phyloP scores from a whole-genome alignment of 352 stramenopile genomes.

The Globisporangium polare region DNA sequence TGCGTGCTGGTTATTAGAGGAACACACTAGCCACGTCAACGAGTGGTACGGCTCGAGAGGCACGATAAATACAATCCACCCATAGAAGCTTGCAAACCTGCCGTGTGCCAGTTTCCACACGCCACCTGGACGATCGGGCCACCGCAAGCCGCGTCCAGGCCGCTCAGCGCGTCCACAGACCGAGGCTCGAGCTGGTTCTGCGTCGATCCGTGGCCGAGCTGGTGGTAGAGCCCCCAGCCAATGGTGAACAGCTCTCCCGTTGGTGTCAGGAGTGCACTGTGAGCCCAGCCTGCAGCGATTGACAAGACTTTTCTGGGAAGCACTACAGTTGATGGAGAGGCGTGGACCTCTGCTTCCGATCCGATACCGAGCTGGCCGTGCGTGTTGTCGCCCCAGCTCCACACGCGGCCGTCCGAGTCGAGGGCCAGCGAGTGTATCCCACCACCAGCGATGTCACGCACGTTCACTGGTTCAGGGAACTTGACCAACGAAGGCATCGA shows the following conservation, averaged over 20 bases:
- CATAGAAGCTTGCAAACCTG: too few species aligned
- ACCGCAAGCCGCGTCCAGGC: constrained; percentile 31
- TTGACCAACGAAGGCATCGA: constrained; percentile 22
- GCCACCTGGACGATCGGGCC: constrained; percentile 37
- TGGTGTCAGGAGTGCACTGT: constrained; percentile 42
- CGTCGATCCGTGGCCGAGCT: constrained; percentile 58
- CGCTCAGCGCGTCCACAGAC: constrained; percentile 40
- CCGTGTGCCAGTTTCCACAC: constrained; percentile 76
- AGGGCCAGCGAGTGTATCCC: constrained; percentile 63
- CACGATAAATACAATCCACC: too few species aligned
- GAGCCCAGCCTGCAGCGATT: constrained; percentile 45
- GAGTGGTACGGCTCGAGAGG: too few species aligned
- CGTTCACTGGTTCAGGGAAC: constrained; percentile 15
- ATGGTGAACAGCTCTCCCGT: constrained; percentile 51
- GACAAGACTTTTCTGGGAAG: background rate
- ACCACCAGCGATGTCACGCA: constrained; percentile 38
- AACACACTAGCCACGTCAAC: too few species aligned
- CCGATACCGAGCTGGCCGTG: constrained; percentile 53
- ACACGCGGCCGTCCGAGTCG: constrained; percentile 30
- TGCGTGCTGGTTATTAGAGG: constrained; percentile 23
- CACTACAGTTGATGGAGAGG: constrained; percentile 9
- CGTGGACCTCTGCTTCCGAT: constrained; percentile 5
- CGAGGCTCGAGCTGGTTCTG: constrained; percentile 27
- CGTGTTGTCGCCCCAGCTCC: constrained; percentile 65
- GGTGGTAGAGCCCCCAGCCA: constrained; percentile 78